These are phyloP conservation scores for Phytophthora hibernalis DNA, from an alignment of 352 stramenopile genomes.

Conservation along the genomic window DNA sequence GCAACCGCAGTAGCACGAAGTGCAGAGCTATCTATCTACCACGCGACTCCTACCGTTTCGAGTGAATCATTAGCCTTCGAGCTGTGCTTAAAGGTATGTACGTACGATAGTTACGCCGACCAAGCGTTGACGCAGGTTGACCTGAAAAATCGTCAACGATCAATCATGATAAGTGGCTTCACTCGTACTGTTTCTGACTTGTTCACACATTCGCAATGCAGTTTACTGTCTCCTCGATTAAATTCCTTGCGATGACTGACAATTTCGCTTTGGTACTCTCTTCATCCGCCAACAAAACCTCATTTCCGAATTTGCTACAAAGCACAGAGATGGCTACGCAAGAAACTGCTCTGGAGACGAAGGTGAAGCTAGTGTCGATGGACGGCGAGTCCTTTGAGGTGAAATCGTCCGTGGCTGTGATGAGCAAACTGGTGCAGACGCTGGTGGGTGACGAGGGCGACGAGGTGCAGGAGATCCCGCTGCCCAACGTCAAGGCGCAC, in stretches of 20 bases:
- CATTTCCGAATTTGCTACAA: constrained; percentile 5
- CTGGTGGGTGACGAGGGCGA: constrained; percentile 48
- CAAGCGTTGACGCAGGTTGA: too few species aligned
- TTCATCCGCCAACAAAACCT: neutral
- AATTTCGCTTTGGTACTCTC: neutral
- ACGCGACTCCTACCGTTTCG: too few species aligned
- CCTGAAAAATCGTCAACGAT: too few species aligned
- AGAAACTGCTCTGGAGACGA: too few species aligned
- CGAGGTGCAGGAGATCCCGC: constrained; percentile 54
- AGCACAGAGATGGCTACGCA: neutral
- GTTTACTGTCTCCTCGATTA: too few species aligned
- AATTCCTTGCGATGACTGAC: neutral
- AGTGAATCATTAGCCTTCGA: too few species aligned
- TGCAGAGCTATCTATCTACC: too few species aligned
- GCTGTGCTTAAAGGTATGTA: too few species aligned
- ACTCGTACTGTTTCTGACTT: neutral
- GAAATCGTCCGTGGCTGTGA: constrained; percentile 36
- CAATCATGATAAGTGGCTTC: neutral
- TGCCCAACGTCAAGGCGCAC: constrained; percentile 63
- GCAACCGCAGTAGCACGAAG: too few species aligned
- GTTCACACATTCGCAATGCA: too few species aligned
- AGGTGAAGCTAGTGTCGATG: constrained; percentile 61
- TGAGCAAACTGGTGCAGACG: constrained; percentile 66
- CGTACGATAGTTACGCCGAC: too few species aligned
- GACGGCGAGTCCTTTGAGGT: constrained; percentile 70